Percentiles rank a stretch among this genome's conserved stretches.
phyloP scores from a whole-genome alignment of 2,329 filamentous ascomycete genomes.

The Botryotinia convoluta region DNA sequence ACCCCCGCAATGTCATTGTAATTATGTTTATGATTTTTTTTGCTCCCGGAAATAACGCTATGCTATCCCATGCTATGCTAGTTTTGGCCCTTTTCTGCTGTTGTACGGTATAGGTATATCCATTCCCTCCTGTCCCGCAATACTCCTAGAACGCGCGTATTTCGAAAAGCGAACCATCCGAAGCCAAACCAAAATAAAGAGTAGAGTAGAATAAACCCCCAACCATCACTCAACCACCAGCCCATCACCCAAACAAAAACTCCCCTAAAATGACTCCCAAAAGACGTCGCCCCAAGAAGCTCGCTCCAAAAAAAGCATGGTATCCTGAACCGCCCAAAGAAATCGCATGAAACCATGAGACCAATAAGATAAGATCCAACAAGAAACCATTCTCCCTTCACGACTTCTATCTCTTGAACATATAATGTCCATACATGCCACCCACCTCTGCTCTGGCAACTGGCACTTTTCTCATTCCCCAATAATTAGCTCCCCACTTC shows the following conservation, averaged over 20 bases:
- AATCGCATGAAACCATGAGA: neutral
- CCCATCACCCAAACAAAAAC: neutral
- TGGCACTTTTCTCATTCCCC: constrained; percentile 74
- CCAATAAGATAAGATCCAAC: neutral
- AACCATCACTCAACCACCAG: neutral
- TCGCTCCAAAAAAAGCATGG: neutral
- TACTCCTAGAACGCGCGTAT: neutral
- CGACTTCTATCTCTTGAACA: constrained; percentile 46
- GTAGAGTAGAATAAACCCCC: constrained; percentile 1
- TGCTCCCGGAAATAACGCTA: neutral
- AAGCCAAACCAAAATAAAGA: neutral
- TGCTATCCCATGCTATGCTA: constrained; percentile 1
- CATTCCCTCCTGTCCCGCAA: neutral
- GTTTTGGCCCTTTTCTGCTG: neutral
- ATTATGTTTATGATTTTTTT: neutral
- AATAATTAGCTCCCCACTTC: constrained; percentile 83
- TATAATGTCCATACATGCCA: constrained; percentile 58
- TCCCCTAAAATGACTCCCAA: neutral
- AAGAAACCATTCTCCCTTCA: neutral
- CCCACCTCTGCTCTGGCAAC: constrained; percentile 55
- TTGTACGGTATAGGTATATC: neutral
- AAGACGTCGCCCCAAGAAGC: neutral
- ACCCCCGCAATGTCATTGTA: neutral
- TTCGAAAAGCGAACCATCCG: neutral
- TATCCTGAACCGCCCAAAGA: neutral